Evolutionary conservation across 2,329 filamentous ascomycete genomes (phyloP).

Genomic region (Malbranchea zuffiana): DNA sequence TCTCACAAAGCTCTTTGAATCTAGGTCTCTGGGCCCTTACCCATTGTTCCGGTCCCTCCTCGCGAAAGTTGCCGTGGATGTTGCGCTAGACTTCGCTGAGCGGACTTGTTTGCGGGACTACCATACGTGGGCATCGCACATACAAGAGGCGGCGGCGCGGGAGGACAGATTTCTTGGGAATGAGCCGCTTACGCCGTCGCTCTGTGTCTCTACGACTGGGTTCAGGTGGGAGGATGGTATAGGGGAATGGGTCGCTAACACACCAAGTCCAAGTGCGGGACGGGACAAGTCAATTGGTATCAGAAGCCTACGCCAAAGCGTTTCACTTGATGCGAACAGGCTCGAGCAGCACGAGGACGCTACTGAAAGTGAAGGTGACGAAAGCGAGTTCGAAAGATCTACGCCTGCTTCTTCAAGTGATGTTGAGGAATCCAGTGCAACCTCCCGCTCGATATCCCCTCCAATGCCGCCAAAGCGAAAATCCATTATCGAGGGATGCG

Average conservation of each 20-base stretch:
- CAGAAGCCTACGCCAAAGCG: neutral
- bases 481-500: neutral
- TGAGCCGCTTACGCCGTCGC: conserved; percentile 14
- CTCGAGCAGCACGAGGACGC: neutral
- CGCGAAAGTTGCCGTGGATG: conserved; percentile 28
- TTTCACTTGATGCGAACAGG: neutral
- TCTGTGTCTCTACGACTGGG: conserved; percentile 15
- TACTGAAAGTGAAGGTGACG: neutral
- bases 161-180: conserved; percentile 14
- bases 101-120: conserved; percentile 28
- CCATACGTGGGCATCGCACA: conserved; percentile 30
- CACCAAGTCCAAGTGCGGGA: conserved; percentile 4
- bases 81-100: conserved; percentile 33
- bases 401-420: conserved; percentile 1
- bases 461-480: conserved; percentile 7
- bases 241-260: conserved; percentile 44
- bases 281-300: neutral
- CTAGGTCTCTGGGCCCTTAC: conserved; percentile 15
- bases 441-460: conserved; percentile 5
- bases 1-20: conserved; percentile 20
- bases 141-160: conserved; percentile 26
- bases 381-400: conserved; percentile 6
- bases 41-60: conserved; percentile 23
- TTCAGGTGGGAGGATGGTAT: conserved; percentile 48
- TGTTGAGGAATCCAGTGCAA: conserved; percentile 3